phyloP scores from a whole-genome alignment of 2,329 filamentous ascomycete species.

The Beauveria caledonica region DNA sequence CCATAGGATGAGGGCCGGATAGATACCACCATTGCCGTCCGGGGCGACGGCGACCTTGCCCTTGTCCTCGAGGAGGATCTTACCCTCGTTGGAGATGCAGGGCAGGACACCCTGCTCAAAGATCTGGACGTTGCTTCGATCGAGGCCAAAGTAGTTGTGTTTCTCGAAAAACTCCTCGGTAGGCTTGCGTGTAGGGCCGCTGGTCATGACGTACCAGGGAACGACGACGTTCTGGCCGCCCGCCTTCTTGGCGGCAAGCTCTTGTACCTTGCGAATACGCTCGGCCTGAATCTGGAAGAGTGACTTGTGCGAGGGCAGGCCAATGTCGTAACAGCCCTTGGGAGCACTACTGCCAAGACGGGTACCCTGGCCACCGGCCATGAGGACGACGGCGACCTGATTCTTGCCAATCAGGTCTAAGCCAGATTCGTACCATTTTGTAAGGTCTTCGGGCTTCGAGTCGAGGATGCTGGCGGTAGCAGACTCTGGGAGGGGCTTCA shows the following conservation, averaged over 20 bases:
- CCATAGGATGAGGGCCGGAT: conserved; percentile 77
- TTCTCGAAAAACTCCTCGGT: conserved; percentile 92
- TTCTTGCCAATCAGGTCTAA: conserved; percentile 73
- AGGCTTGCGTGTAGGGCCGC: conserved; percentile 80
- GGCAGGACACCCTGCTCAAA: conserved; percentile 97
- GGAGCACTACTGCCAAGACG: conserved; percentile 88
- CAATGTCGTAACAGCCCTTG: conserved; percentile 97
- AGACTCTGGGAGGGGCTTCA: conserved; percentile 82
- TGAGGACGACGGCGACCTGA: conserved; percentile 78
- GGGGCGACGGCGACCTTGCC: conserved; percentile 87
- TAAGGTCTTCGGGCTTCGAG: conserved; percentile 67
- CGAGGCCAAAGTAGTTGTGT: conserved; percentile 83
- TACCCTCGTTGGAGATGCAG: conserved; percentile 94
- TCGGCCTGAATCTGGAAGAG: conserved; percentile 97
- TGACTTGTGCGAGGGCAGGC: conserved; percentile 83
- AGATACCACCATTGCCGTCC: conserved; percentile 94
- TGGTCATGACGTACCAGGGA: conserved; percentile 99
- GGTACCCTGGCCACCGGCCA: conserved; percentile 96
- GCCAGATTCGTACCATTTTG: conserved; percentile 76
- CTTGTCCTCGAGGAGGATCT: conserved; percentile 90
- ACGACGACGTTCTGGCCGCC: conserved; percentile 53
- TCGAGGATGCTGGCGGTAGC: conserved; percentile 88
- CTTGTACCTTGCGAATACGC: conserved; percentile 79
- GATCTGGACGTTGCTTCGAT: conserved; percentile 76
- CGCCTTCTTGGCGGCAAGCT: conserved; percentile 65